Conservation (phyloP, 139 green algal genomes). For the Closterium sp. region DNA sequence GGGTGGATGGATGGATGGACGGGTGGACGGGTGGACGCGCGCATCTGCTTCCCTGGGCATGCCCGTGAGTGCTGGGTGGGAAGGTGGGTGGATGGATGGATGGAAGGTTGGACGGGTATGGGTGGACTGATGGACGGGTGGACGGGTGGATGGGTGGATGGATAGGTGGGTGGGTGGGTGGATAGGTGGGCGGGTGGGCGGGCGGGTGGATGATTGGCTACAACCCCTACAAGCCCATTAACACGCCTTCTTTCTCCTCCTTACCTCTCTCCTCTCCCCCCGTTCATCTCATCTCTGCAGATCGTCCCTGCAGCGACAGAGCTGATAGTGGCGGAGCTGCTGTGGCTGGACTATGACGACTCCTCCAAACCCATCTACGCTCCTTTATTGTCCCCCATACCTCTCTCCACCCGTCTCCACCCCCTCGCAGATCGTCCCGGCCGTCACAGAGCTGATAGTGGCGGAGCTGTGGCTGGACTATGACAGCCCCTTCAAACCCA, state of each 20-base stretch:
- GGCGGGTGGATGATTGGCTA: too few species aligned
- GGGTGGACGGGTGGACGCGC: conserved; percentile 81
- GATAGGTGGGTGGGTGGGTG: too few species aligned
- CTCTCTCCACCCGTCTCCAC: too few species aligned
- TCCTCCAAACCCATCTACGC: conserved; percentile 82
- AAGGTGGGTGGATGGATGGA: not conserved
- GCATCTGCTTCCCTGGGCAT: conserved; percentile 99
- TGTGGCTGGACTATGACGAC: conserved; percentile 94
- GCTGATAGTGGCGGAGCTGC: conserved; percentile 95
- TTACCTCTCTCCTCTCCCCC: too few species aligned
- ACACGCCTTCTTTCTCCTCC: too few species aligned
- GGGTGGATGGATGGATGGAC: too few species aligned
- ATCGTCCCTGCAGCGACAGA: conserved; percentile 96
- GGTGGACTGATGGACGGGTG: not conserved
- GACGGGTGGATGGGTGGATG: not conserved
- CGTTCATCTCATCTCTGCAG: too few species aligned
- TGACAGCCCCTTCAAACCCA: not conserved
- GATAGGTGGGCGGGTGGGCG: too few species aligned
- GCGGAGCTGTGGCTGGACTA: conserved; percentile 88
- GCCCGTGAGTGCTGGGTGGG: conserved; percentile 59
- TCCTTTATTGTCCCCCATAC: too few species aligned
- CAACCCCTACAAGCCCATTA: too few species aligned
- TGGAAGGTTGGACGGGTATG: not conserved
- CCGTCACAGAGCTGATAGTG: conserved; percentile 98
- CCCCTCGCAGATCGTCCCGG: too few species aligned